These are phyloP conservation scores for Malus hybrid DNA, from an alignment of 331 rosid genomes.

Conservation along the genomic window DNA sequence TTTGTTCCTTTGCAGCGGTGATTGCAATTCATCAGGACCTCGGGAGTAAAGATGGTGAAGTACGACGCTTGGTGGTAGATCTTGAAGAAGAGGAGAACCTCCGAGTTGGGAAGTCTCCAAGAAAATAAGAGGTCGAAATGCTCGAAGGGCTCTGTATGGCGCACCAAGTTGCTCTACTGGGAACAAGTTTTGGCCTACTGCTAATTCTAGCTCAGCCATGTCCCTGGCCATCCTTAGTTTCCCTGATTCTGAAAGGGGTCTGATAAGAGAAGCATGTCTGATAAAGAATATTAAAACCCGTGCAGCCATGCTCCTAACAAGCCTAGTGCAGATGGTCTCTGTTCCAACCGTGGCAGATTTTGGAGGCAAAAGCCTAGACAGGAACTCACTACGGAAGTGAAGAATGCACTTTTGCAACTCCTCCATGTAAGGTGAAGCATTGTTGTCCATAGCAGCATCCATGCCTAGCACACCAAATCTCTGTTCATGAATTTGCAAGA, in stretches of 20 bases:
- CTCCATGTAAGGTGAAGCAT: conserved; percentile 95
- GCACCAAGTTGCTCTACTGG: conserved; percentile 96
- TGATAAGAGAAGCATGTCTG: conserved; percentile 91
- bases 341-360: conserved; percentile 30
- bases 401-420: conserved; percentile 87
- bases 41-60: conserved; percentile 93
- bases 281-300: conserved; percentile 88
- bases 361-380: conserved; percentile 72
- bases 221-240: conserved; percentile 98
- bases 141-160: conserved; percentile 89
- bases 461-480: conserved; percentile 71
- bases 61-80: conserved; percentile 75
- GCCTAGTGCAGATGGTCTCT: conserved; percentile 87
- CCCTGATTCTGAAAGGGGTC: conserved; percentile 99
- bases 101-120: conserved; percentile 91
- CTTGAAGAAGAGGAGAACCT: conserved; percentile 88
- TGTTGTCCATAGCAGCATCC: conserved; percentile 96
- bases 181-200: conserved; percentile 88
- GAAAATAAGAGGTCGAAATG: conserved; percentile 93
- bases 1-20: conserved; percentile 88
- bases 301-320: conserved; percentile 91
- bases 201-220: conserved; percentile 97
- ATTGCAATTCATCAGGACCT: conserved; percentile 84
- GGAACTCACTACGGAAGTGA: conserved; percentile 88
- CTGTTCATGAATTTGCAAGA: conserved; percentile 90